Base-by-base conservation (phyloP, 495 filamentous ascomycete species). In the Penicillium coffeae region DNA sequence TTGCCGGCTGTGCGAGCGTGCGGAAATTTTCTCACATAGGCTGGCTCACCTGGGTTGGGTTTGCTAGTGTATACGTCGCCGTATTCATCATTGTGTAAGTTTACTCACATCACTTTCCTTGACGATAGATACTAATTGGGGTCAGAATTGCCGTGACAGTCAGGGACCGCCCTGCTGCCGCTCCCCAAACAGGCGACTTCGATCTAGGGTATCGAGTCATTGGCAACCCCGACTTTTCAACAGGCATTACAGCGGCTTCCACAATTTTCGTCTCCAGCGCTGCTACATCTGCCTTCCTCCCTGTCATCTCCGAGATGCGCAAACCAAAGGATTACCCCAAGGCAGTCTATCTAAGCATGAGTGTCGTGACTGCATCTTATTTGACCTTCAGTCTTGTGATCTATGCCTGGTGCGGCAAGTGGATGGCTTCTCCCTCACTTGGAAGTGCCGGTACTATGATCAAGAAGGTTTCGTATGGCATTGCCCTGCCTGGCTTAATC, bases 301-400 rank as follows among this genome's bases (percentile, higher is more conserved):
- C 73, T 37, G 86, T 90, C 59, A 87, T 87, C 56, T 80, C 83
- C 30, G 88, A 92, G 63, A 84, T 90, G 78, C 79, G 82, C 53
- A 79, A 78, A 0, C 85, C 86, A 1, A 64, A 64, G 40, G 79
- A 86, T 54, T 88, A 79, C 56, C 71, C 71, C 32, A 86, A 86
- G 63, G 76, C 86, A 3, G 74, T 89, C 25, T 75, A 75, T 45
- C 51, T 79, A n/a, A 78, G 84, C 14, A 82, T 85, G 60, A 55
- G 71, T 39, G 71, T 80, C 14, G 83, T 86, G 45, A 83, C 80
- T 8, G 58, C 75, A 40, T 79, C 87, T 22, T 91, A 93, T 62
- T 51, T 74, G 5, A 60, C 66, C 9, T 68, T 73, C 10, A 58
- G 63, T 18, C 55, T 76, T 8, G 69, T 72, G 0, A 80, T 90